Base-by-base conservation (phyloP, 2,329 filamentous ascomycete species). In the Thielaviopsis punctulata region DNA sequence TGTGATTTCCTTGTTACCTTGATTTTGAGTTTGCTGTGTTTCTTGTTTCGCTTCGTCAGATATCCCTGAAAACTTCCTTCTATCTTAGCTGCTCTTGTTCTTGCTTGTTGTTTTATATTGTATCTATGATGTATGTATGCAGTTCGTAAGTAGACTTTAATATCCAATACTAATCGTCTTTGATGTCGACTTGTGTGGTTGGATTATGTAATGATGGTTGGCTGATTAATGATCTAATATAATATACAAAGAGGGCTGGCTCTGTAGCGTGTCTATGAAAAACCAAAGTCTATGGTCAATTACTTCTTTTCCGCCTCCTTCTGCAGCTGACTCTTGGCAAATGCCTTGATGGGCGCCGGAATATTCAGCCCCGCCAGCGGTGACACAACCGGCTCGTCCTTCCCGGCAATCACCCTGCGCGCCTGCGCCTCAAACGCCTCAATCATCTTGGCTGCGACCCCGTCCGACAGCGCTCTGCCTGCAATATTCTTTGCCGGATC, bases 341-440 rank as follows among this genome's bases (percentile, higher is more conserved):
- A 55, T 4, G 53, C 50, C 41, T 55, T 55, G 23, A 55, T 50
- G 8, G 53, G 53, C 8, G 45, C 53, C 9, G 53, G 53, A 25
- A 53, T 53, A 36, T 53, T 49, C 36, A 53, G 23, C 13, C 44
- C 50, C 3, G 33, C 39, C 43, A 56, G 33, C 15, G 19, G 49
- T 18, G 48, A 36, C 12, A 41, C 15, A 22, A 45, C 19, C 23
- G 45, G 43, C 23, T 41, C 54, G 24, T 55, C 44, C 51, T 57
- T 36, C 22, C 66, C 54, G 9, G 9, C 68, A 59, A 76, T 64
- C 47, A 86, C 63, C 60, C 76, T 69, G 62, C 70, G 71, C 5
- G 92, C 88, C 61, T 85, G 75, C 66, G 78, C 77, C 69, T 95
- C 89, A 69, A 98, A 98, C 1, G 92, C 90, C 64, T 86, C 81